Base-by-base conservation (phyloP, 345 rosid genomes). In the Brassica cretica region DNA sequence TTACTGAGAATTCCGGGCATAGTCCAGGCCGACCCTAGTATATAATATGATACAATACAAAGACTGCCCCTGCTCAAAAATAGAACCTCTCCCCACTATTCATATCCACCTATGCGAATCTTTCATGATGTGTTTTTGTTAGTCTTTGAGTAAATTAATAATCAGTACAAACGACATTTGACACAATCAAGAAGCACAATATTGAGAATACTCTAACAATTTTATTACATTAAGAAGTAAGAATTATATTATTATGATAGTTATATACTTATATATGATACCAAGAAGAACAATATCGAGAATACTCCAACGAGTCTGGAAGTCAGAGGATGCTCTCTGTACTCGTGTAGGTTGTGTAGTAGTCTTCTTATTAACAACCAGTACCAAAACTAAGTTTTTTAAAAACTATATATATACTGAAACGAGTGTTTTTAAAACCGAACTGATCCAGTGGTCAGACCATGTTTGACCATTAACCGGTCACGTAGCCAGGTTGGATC, bases 291-390 rank as follows among this genome's bases (percentile, higher is more conserved):
- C 27, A 24, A 8, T 4, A 19, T 46, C 2, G 41, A 61, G 6
- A 15, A 44, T 18, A 29, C 16, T 29, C 11, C 11, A 60, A 10
- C 11, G 39, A 33, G 82, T 84, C 82, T 87, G 92, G 70, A 94
- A 92, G 63, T 88, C 81, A 68, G 87, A 88, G 73, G 98, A 89
- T 76, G 91, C 83, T 74, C 78, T 88, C 82, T 88, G 77, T 86
- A 88, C 82, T 73, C 80, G 27, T 84, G 83, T 1, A 67, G 3
- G 7, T 83, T 68, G 80, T 73, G 79, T 89, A 89, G 9, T 93
- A 89, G 79, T 73, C 95, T 86, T 18, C 53, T 46, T 14, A 46
- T 46, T 46, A 12, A 46, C 16, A 46, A 46, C 53, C 14, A 46
- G 53, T 41, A 41, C 49, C 53, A 46, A 46, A 46, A 12, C 6